Evolutionary conservation across 345 rosid genomes (phyloP).

Genomic region (Pugionium dolabratum): DNA sequence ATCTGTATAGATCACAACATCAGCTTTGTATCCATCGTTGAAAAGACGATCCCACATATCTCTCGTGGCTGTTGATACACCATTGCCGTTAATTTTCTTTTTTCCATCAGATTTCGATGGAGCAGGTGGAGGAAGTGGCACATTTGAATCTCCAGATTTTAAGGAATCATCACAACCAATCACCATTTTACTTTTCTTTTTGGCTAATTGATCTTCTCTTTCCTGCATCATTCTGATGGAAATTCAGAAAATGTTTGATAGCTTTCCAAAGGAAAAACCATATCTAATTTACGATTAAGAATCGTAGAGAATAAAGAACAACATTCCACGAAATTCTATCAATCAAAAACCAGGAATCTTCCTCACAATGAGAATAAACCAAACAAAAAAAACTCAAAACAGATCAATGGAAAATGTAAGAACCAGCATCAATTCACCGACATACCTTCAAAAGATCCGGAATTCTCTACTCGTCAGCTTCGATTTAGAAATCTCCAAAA

Average conservation of each 20-base stretch:
- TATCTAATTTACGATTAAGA: too few relatives aligned
- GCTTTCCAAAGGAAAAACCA: too few relatives aligned
- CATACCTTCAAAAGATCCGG: too few relatives aligned
- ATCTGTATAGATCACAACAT: conserved; percentile 57
- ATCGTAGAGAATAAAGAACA: too few relatives aligned
- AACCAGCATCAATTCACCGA: background rate
- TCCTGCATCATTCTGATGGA: conserved; percentile 11
- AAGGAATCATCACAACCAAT: conserved; percentile 22
- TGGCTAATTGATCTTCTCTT: background rate
- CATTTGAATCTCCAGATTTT: conserved; percentile 45
- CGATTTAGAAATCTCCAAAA: background rate
- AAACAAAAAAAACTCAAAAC: background rate
- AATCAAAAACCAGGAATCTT: background rate
- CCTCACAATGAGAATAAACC: background rate
- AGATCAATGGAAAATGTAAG: background rate
- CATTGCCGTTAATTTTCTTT: conserved; percentile 19
- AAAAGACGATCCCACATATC: conserved; percentile 77
- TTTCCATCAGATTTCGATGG: conserved; percentile 34
- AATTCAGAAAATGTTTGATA: too few relatives aligned
- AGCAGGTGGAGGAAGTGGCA: conserved; percentile 59
- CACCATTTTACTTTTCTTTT: conserved; percentile 25
- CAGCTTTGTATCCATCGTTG: conserved; percentile 69
- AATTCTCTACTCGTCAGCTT: too few relatives aligned
- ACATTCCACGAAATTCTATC: background rate
- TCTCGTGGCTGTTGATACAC: conserved; percentile 45